These are phyloP conservation scores for Xylariaceae sp. DNA, from an alignment of 2,329 filamentous ascomycete species.

Conservation along the genomic window DNA sequence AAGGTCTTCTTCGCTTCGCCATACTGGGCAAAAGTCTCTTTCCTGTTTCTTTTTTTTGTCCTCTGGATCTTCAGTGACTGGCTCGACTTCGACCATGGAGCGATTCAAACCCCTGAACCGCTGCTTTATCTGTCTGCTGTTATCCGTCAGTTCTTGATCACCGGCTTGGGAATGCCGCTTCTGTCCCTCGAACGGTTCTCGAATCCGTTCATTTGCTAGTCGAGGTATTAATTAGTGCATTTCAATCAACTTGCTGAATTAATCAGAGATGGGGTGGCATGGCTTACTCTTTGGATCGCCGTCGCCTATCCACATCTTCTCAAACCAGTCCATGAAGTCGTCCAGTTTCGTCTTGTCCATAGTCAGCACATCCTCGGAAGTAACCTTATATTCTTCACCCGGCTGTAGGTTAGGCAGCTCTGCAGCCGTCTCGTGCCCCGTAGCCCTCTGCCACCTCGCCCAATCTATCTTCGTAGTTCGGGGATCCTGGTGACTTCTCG, in stretches of 20 bases:
- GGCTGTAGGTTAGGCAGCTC: conserved; percentile 22
- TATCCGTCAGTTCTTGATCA: neutral
- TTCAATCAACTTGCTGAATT: neutral
- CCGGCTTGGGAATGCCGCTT: conserved; percentile 12
- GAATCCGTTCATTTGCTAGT: conserved; percentile 30
- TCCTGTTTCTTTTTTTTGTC: conserved; percentile 23
- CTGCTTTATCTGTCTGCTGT: conserved; percentile 13
- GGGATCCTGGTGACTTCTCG: conserved; percentile 57
- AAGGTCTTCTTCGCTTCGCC: conserved; percentile 46
- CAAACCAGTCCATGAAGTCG: conserved; percentile 80
- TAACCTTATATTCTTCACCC: conserved; percentile 37
- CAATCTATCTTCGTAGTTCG: conserved; percentile 69
- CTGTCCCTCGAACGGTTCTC: conserved; percentile 28
- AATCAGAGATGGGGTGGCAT: neutral
- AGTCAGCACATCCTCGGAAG: conserved; percentile 36
- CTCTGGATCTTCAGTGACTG: conserved; percentile 17
- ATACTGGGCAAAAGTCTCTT: conserved; percentile 36
- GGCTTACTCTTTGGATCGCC: conserved; percentile 42
- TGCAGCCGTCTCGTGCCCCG: conserved; percentile 38
- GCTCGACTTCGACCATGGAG: conserved; percentile 20
- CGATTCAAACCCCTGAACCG: conserved; percentile 28
- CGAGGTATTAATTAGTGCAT: conserved; percentile 1
- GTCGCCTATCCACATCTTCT: conserved; percentile 63
- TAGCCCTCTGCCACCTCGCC: conserved; percentile 65
- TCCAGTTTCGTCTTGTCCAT: conserved; percentile 67